phyloP scores from a whole-genome alignment of 179 eudicot species.

The Actinidia chinensis region DNA sequence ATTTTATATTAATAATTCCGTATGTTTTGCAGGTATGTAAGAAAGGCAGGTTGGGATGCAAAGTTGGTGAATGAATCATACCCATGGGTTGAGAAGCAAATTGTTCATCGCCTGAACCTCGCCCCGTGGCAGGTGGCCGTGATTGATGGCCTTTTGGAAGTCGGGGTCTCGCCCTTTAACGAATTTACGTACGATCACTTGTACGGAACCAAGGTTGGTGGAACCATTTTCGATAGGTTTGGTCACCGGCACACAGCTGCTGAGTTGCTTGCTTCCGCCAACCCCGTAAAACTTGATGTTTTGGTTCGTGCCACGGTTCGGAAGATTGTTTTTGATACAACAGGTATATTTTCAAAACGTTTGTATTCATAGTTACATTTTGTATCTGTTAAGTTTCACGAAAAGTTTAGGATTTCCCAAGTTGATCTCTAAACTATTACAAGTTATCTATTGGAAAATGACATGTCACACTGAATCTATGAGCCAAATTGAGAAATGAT shows the following conservation, averaged over 20 bases:
- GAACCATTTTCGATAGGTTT: conserved; percentile 69
- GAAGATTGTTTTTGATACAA: conserved; percentile 55
- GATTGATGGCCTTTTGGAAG: conserved; percentile 67
- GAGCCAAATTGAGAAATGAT: background rate
- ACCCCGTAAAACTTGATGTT: conserved; percentile 59
- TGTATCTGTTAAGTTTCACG: background rate
- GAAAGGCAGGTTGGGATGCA: conserved; percentile 70
- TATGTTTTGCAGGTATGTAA: conserved; percentile 50
- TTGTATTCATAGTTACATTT: background rate
- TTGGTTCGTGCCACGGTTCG: conserved; percentile 76
- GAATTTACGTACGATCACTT: conserved; percentile 88
- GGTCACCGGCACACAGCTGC: conserved; percentile 90
- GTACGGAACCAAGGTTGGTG: conserved; percentile 92
- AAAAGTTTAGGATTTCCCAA: too few species aligned
- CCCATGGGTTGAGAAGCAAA: conserved; percentile 88
- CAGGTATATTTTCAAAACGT: conserved; percentile 33
- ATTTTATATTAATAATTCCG: too few species aligned
- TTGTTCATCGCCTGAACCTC: conserved; percentile 57
- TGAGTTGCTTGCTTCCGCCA: conserved; percentile 70
- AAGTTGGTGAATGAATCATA: conserved; percentile 80
- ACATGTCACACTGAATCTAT: too few species aligned
- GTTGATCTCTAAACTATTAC: too few species aligned
- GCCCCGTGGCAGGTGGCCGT: conserved; percentile 73
- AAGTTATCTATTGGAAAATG: too few species aligned
- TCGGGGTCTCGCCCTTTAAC: conserved; percentile 73